Base-by-base conservation (phyloP, 164 flowering plant genomes). In the Berberis thunbergii region DNA sequence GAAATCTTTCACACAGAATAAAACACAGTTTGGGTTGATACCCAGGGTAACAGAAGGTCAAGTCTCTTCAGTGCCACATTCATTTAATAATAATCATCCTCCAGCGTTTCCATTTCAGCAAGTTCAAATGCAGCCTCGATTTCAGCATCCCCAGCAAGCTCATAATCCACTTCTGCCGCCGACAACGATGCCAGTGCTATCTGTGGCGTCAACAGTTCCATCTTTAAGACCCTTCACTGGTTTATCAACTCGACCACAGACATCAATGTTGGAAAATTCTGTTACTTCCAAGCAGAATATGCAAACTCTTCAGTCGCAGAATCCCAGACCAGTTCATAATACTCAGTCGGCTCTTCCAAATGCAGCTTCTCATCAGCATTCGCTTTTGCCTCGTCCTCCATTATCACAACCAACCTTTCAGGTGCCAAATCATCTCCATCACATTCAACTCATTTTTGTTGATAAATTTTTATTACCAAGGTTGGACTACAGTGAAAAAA, bases 1-100 rank as follows among this genome's bases (percentile, higher is more conserved):
- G 49, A 78, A 84, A 38, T 80, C 88, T 61, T 73, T 75, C 71
- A 60, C 77, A 49, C 90, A 79, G 72, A 81, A 70, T 59, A 79
- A 70, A 63, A 39, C 49, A 64, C 82, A 79, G 62, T 9, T 69
- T 60, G 80, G 79, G 53, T 49, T 77, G 71, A 42, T 72, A 58
- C 74, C 83, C 48, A 74, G 69, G 67, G 67, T 74, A 54, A 84
- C 77, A n/a, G 45, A 82, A 67, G 72, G 69, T 61, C 89, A 78
- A 66, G 77, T 55, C 60, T 40, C 81, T 64, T 64, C 60, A 65
- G 64, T 50, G 41, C 26, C 26, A 26, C 26, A 26, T 26, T 26
- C 26, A 26, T 26, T 26, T 26, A 26, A 26, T 43, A 69, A 63
- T 46, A 81, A 72, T 64, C 84, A 79, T 54, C 59, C 75, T 70